Evolutionary conservation across 306 rosid species (phyloP), one percentile per base, ranked within the genome.

Genomic region (Cicer bijugum): DNA sequence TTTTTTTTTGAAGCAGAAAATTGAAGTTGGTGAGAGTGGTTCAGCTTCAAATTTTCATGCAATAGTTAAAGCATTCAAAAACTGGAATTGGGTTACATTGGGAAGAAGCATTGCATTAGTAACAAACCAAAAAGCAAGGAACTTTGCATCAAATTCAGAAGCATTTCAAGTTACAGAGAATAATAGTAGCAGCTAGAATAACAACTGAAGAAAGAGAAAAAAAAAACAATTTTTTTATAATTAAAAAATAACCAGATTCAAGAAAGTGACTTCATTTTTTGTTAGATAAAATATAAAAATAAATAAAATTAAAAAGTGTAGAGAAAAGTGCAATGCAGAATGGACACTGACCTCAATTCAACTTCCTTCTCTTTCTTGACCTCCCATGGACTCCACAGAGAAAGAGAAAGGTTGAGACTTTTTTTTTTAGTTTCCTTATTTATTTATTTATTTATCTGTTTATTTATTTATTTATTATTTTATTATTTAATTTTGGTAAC

Each of bases 191-290:
- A 52, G 64, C 56, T n/a, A 9, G 35, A 45, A 57, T n/a, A 63
- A 70, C 39, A 39, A 70, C 72, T 56, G 71, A 77, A 74, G 69
- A 70, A 46, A 81, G 71, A 67, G 37, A 53, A 69, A 64, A 10
- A 40, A 35, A 50, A 39, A 65, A 10, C 15, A 58, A 9, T n/a
- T 60, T 1, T 64, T 65, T 67, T 12, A 28, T 28, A 28, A 12
- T 8, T n/a, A 48, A 65, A 56, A 53, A 51, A 43, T 16, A 46
- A 37, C 14, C 28, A 12, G 63, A 37, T 38, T 62, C 6, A 75
- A 53, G 67, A 81, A 84, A 81, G 80, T 67, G 76, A 64, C 71
- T 71, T 38, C 9, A 72, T 52, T 75, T 61, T 69, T 77, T 77
- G 35, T 33, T 67, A 80, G 23, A 63, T 51, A 55, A n/a, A 15